Conservation (phyloP, 805 yeast species). For the Candida incommunis region DNA sequence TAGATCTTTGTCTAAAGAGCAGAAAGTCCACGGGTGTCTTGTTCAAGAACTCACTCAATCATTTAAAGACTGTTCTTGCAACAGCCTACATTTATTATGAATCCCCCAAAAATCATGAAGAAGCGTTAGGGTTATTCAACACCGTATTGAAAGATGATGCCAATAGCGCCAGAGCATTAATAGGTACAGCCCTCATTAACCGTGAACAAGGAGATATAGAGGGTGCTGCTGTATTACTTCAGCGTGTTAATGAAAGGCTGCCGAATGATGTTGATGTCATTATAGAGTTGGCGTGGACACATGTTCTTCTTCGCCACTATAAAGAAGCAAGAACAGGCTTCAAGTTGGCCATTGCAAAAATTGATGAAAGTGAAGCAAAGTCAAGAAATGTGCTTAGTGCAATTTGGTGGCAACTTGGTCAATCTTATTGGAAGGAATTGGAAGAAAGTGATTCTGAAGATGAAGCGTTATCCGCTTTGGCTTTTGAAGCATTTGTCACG, state of each 20-base stretch:
- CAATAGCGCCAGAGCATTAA: constrained; percentile 42
- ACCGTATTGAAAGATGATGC: constrained; percentile 35
- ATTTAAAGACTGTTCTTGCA: constrained; percentile 53
- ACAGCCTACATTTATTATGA: constrained; percentile 70
- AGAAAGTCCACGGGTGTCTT: constrained; percentile 32
- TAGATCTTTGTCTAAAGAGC: constrained; percentile 29
- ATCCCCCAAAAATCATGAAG: constrained; percentile 73
- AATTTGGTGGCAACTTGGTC: constrained; percentile 61
- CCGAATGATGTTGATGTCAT: constrained; percentile 48
- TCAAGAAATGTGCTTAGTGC: constrained; percentile 44
- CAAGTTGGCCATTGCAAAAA: constrained; percentile 27
- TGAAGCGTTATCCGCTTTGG: constrained; percentile 24
- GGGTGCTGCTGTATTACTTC: constrained; percentile 41
- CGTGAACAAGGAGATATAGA: constrained; percentile 47
- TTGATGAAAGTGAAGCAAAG: constrained; percentile 37
- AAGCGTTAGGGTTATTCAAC: constrained; percentile 63
- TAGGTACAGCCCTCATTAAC: constrained; percentile 72
- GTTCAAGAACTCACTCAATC: constrained; percentile 39
- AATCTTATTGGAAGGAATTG: constrained; percentile 31
- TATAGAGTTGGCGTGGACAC: constrained; percentile 69
- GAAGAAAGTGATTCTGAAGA: constrained; percentile 14
- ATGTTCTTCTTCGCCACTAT: constrained; percentile 37
- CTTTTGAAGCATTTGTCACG: constrained; percentile 40
- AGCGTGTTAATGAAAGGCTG: constrained; percentile 31
- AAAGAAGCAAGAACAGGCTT: constrained; percentile 39